These are phyloP conservation scores for Hyphopichia buzzinii DNA, from an alignment of 1,139 yeast genomes.

Conservation along the genomic window DNA sequence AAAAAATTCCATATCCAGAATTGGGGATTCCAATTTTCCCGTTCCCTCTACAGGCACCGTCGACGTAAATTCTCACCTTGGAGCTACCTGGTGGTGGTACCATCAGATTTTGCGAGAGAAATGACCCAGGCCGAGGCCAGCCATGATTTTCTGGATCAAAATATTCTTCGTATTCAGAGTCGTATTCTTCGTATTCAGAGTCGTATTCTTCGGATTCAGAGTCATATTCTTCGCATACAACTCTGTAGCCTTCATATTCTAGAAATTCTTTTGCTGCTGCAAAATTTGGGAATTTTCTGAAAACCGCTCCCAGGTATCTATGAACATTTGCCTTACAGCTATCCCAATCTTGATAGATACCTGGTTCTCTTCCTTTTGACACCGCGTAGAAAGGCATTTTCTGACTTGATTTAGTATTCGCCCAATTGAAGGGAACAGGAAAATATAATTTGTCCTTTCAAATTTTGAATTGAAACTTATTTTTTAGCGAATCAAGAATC, in stretches of 20 bases:
- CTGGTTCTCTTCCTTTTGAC: conserved; percentile 50
- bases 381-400: conserved; percentile 60
- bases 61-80: conserved; percentile 54
- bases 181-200: too few species aligned
- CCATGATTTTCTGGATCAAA: too few species aligned
- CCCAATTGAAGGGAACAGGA: too few species aligned
- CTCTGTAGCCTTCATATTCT: background rate
- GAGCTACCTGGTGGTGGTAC: too few species aligned
- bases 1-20: conserved; percentile 72
- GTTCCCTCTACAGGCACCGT: conserved; percentile 66
- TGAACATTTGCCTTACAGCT: conserved; percentile 44
- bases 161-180: too few species aligned
- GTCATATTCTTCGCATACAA: too few species aligned
- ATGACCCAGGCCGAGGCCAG: background rate
- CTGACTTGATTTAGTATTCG: too few species aligned
- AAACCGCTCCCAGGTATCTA: conserved; percentile 56
- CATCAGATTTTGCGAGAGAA: too few species aligned
- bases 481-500: too few species aligned
- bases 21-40: conserved; percentile 47
- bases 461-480: too few species aligned
- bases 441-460: too few species aligned
- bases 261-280: conserved; percentile 38
- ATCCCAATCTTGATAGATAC: conserved; percentile 55
- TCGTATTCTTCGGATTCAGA: too few species aligned
- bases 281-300: conserved; percentile 48